Evolutionary conservation across 2,329 filamentous ascomycete species (phyloP).

Genomic region (Trichoderma pleuroti): DNA sequence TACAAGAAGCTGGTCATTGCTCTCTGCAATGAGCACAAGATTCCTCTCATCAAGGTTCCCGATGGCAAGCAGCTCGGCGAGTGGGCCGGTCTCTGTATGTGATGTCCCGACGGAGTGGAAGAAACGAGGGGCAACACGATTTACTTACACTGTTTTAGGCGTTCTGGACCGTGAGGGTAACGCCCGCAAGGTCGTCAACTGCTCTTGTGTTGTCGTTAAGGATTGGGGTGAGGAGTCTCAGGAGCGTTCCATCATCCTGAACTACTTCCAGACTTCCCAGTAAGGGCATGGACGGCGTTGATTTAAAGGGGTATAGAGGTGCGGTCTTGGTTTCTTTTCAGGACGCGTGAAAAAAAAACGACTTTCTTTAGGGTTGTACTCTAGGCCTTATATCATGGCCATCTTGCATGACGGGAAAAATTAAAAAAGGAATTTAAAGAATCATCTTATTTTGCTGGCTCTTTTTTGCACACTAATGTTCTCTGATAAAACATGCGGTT

Average conservation of each 20-base stretch:
- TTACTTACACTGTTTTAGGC: conserved; percentile 54
- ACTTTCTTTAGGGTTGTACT: conserved; percentile 39
- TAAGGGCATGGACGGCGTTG: conserved; percentile 42
- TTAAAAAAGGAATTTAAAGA: conserved; percentile 35
- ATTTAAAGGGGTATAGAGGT: conserved; percentile 40
- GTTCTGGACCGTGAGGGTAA: conserved; percentile 99
- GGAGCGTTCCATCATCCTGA: conserved; percentile 97
- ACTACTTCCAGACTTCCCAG: conserved; percentile 98
- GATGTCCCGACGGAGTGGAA: not conserved
- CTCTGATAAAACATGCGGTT: not conserved
- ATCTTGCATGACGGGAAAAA: conserved; percentile 37
- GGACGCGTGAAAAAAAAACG: conserved; percentile 33
- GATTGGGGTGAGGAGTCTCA: conserved; percentile 99
- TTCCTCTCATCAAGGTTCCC: conserved; percentile 98
- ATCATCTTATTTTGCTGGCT: not conserved
- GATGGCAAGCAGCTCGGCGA: conserved; percentile 99
- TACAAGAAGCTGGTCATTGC: conserved; percentile 99
- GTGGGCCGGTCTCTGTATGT: conserved; percentile 99
- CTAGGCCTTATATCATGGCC: conserved; percentile 36
- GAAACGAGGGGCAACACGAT: not conserved
- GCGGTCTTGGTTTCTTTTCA: conserved; percentile 32
- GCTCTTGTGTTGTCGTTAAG: conserved; percentile 99
- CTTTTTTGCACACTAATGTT: not conserved
- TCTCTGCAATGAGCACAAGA: conserved; percentile 99
- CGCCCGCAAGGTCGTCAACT: conserved; percentile 99